Conservation (phyloP, 176 grass and related monocot species). For the Leersia perrieri region DNA sequence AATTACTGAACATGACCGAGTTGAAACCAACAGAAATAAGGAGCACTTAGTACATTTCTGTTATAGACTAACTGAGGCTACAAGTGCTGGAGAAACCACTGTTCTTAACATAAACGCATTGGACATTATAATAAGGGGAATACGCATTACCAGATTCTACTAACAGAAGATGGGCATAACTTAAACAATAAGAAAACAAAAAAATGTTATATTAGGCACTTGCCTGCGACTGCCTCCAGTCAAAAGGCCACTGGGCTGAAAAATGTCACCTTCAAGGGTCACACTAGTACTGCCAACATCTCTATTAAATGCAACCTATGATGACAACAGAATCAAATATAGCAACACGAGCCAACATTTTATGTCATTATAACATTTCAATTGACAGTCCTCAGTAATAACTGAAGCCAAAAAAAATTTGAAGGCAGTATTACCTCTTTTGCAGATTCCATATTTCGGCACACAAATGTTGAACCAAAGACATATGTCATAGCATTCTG, state of each 20-base stretch:
- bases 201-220: slow-evolving; percentile 20
- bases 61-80: not conserved
- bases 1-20: not conserved
- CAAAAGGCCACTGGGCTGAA: slow-evolving; percentile 84
- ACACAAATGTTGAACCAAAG: slow-evolving; percentile 97
- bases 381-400: slow-evolving; percentile 19
- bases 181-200: slow-evolving; percentile 5
- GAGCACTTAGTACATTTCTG: not conserved
- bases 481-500: slow-evolving; percentile 88
- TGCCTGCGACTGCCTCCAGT: slow-evolving; percentile 97
- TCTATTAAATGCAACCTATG: slow-evolving; percentile 74
- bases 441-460: slow-evolving; percentile 68
- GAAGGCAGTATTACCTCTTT: slow-evolving; percentile 65
- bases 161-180: not conserved
- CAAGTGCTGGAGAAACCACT: not conserved
- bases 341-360: slow-evolving; percentile 11
- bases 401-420: slow-evolving; percentile 7
- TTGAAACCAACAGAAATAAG: not conserved
- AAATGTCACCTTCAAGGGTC: slow-evolving; percentile 90
- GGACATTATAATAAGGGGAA: slow-evolving; percentile 10
- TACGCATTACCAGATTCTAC: slow-evolving; percentile 25
- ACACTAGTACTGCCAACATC: slow-evolving; percentile 72
- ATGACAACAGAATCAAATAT: slow-evolving; percentile 24
- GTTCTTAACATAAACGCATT: not conserved
- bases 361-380: not conserved